Evolutionary conservation across 805 yeast genomes (phyloP), one percentile per base, ranked within the genome.

Genomic region (Debaryomyces maramus): DNA sequence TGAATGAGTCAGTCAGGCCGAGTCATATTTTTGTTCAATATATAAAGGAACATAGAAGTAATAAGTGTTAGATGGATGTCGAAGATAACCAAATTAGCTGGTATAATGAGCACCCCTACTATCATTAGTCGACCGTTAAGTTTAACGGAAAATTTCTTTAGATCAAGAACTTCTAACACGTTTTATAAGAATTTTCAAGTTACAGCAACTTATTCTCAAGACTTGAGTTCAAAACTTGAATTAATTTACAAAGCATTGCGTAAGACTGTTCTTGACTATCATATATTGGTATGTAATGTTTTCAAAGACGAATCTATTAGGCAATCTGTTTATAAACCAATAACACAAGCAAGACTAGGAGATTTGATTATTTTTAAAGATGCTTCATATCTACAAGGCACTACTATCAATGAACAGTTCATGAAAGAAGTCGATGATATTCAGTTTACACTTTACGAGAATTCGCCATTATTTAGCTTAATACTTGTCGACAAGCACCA

Each of bases 181-280:
- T 59, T 50, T 46, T 68, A 56, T 39, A 43, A 54, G n/a, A 63
- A 58, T 42, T 68, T 68, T 44, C 63, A 56, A 32, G 55, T 65
- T 7, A 56, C 67, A 3, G 65, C 58, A 5, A 54, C 61, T 1
- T 66, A 64, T 41, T 55, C 62, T 11, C 48, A 49, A 5, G 40
- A 44, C 6, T 28, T 67, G 11, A 31, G 41, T 1, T 20, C 24
- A 3, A 41, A 50, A 27, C 27, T 48, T 5, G 38, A 37, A 1
- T 32, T 56, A 18, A 23, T 65, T 9, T 55, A 44, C 34, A 41
- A 46, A 19, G 70, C 66, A 3, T 47, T 67, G 21, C 48, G 72
- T 19, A 56, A 59, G 34, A 46, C 62, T 1, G 26, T 68, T 3
- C 40, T 68, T 17, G 70, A 68, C 36, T 60, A 68, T 44, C 69